These are phyloP conservation scores for Hypoxylon sp. DNA, from an alignment of 2,329 filamentous ascomycete genomes.

Conservation along the genomic window DNA sequence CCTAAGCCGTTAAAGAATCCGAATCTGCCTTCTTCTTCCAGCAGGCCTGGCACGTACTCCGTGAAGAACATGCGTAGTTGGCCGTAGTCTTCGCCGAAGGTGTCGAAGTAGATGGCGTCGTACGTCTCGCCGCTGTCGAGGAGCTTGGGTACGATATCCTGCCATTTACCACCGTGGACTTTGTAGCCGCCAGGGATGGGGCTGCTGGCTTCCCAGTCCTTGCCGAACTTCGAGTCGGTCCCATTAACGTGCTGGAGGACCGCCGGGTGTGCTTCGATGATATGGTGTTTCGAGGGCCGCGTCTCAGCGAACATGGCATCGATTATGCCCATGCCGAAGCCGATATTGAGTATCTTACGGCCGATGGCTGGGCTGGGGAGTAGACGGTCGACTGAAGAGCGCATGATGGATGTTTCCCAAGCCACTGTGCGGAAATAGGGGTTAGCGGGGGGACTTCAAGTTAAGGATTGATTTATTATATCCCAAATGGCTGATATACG, in stretches of 20 bases:
- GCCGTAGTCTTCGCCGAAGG: conserved; percentile 92
- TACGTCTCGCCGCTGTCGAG: conserved; percentile 77
- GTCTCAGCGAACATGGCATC: conserved; percentile 80
- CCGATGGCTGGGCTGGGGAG: conserved; percentile 59
- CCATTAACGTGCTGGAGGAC: conserved; percentile 73
- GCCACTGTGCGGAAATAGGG: conserved; percentile 62
- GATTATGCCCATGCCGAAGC: conserved; percentile 92
- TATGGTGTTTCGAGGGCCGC: conserved; percentile 78
- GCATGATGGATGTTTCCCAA: conserved; percentile 91
- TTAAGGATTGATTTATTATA: not conserved
- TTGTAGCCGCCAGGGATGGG: conserved; percentile 76
- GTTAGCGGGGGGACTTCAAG: conserved; percentile 3
- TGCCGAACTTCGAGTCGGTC: conserved; percentile 63
- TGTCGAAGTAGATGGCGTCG: conserved; percentile 96
- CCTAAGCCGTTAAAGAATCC: conserved; percentile 93
- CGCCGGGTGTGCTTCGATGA: conserved; percentile 85
- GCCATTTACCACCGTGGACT: conserved; percentile 82
- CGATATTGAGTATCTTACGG: conserved; percentile 83
- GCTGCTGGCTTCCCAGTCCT: conserved; percentile 65
- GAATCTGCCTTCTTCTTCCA: conserved; percentile 79
- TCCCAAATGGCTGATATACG: not conserved
- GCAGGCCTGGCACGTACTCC: conserved; percentile 83
- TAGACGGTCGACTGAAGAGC: conserved; percentile 76
- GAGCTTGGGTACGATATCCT: conserved; percentile 78
- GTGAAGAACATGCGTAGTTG: conserved; percentile 89